Evolutionary conservation across 116 monocot species (phyloP).

Genomic region (Papilionanthe hybrid): DNA sequence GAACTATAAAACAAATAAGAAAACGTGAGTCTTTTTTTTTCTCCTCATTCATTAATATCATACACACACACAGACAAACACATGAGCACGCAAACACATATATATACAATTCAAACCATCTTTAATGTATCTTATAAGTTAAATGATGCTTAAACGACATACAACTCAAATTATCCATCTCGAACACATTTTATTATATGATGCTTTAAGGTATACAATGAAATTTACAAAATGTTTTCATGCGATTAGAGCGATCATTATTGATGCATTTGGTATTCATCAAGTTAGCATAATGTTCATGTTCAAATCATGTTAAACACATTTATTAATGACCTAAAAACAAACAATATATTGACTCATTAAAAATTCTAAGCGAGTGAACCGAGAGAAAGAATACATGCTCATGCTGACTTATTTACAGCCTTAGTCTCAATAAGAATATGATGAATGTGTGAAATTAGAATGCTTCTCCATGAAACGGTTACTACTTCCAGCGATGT

Average conservation of each 20-base stretch:
- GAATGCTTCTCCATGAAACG: neutral
- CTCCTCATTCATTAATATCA: too few relatives aligned
- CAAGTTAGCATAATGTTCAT: neutral
- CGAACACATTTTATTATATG: too few relatives aligned
- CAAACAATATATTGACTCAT: neutral
- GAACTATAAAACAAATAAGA: too few relatives aligned
- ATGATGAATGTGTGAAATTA: neutral
- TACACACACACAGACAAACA: too few relatives aligned
- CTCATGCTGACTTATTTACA: neutral
- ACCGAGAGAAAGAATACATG: neutral
- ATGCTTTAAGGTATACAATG: too few relatives aligned
- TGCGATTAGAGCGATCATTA: neutral
- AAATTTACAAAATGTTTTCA: neutral
- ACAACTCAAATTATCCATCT: too few relatives aligned
- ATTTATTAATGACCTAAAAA: neutral
- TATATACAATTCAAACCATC: too few relatives aligned
- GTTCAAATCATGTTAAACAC: neutral
- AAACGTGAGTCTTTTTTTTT: too few relatives aligned
- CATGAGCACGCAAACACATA: too few relatives aligned
- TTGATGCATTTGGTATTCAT: neutral
- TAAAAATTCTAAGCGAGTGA: neutral
- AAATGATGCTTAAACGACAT: too few relatives aligned
- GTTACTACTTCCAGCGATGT: neutral
- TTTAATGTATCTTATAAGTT: too few relatives aligned
- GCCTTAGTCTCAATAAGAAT: too few relatives aligned